Conservation (phyloP, 805 yeast genomes). For the Tetrapisispora fleetii region DNA sequence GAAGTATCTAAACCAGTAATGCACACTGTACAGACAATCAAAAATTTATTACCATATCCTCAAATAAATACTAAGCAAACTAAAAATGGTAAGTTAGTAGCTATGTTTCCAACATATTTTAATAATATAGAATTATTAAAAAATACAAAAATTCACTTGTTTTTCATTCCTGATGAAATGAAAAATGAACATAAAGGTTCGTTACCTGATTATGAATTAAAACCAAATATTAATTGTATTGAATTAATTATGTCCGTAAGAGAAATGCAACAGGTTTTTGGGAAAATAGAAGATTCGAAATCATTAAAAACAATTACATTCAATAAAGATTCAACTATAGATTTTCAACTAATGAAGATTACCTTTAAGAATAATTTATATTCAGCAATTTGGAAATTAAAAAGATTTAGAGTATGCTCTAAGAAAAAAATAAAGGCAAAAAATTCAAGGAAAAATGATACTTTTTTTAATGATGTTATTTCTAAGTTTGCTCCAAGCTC, state of each 20-base stretch:
- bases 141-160: neutral
- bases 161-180: neutral
- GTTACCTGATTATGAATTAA: neutral
- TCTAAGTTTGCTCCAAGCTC: neutral
- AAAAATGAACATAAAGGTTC: neutral
- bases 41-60: neutral
- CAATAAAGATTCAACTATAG: constrained; percentile 1
- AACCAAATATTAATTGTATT: constrained; percentile 2
- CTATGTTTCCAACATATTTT: constrained; percentile 1
- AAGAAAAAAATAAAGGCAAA: neutral
- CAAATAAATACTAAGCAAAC: neutral
- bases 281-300: constrained; percentile 1
- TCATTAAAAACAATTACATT: constrained; percentile 1
- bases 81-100: neutral
- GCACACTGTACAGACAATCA: neutral
- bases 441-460: neutral
- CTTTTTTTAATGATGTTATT: neutral
- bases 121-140: neutral
- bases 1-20: neutral
- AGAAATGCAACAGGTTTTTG: constrained; percentile 1
- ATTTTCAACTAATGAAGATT: neutral
- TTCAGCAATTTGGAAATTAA: constrained; percentile 2
- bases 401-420: neutral
- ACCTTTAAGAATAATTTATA: neutral
- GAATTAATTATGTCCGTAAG: neutral